These are phyloP conservation scores for Butyriboletus loyo DNA, from an alignment of 768 basidiomycete species.

Conservation along the genomic window DNA sequence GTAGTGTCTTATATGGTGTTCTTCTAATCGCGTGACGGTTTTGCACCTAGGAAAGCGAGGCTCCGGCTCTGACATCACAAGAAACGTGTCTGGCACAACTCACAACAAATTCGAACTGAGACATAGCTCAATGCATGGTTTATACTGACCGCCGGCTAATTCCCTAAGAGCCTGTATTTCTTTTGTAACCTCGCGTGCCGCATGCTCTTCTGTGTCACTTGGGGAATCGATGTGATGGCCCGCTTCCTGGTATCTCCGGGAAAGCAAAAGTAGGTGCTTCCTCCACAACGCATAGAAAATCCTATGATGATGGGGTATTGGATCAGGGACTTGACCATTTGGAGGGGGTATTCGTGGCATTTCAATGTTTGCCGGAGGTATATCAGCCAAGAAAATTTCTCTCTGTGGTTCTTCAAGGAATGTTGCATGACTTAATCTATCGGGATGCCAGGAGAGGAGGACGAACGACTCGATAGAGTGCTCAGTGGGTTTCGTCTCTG, in stretches of 20 bases:
- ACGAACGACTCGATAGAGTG: constrained; percentile 54
- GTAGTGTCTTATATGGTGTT: constrained; percentile 71
- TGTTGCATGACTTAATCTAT: constrained; percentile 78
- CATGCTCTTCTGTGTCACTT: constrained; percentile 15
- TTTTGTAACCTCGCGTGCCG: constrained; percentile 18
- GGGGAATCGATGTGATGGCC: constrained; percentile 6
- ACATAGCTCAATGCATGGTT: constrained; percentile 74
- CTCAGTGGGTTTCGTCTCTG: constrained; percentile 68
- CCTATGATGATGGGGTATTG: constrained; percentile 22
- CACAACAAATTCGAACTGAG: constrained; percentile 76
- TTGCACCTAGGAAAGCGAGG: constrained; percentile 49
- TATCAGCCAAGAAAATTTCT: constrained; percentile 44
- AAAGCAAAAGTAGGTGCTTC: constrained; percentile 22
- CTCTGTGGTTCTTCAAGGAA: constrained; percentile 62
- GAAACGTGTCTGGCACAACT: constrained; percentile 23
- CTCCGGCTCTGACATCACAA: neutral
- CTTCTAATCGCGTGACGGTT: constrained; percentile 60
- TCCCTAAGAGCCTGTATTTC: constrained; percentile 21
- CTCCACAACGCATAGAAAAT: constrained; percentile 23
- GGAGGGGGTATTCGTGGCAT: constrained; percentile 17
- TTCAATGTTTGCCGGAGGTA: constrained; percentile 20
- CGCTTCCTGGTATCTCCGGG: constrained; percentile 16
- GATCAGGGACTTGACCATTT: constrained; percentile 17
- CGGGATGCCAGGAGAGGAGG: constrained; percentile 60
- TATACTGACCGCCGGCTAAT: constrained; percentile 31